Percentiles rank a stretch among this genome's conserved stretches.
phyloP scores from a whole-genome alignment of 1,284 basidiomycete genomes.

The Fomitopsis schrenkii region DNA sequence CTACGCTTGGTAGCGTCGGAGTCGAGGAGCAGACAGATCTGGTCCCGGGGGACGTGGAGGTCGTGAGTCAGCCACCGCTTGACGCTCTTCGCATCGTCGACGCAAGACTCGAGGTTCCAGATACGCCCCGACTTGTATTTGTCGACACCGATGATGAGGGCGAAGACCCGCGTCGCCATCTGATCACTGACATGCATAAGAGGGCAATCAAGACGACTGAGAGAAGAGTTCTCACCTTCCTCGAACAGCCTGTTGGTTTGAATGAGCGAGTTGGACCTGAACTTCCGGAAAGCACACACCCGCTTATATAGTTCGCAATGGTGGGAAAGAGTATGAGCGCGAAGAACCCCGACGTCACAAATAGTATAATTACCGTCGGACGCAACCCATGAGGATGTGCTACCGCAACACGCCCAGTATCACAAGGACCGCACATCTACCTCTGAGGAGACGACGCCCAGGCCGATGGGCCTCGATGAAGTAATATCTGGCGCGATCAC shows the following conservation, averaged over 20 bases:
- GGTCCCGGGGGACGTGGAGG: slow-evolving; percentile 52
- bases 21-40: slow-evolving; percentile 53
- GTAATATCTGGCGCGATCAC: not conserved
- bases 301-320: not conserved
- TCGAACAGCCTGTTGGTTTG: not conserved
- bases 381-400: not conserved
- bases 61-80: slow-evolving; percentile 50
- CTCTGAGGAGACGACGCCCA: not conserved
- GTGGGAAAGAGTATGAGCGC: not conserved
- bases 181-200: not conserved
- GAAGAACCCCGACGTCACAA: not conserved
- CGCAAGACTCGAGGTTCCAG: slow-evolving; percentile 61
- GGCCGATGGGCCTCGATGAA: not conserved
- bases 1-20: slow-evolving; percentile 52
- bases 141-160: slow-evolving; percentile 61
- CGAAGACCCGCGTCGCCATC: slow-evolving; percentile 51
- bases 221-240: not conserved
- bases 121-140: slow-evolving; percentile 58
- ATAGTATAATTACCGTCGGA: not conserved
- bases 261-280: not conserved
- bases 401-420: not conserved
- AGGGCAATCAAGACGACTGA: not conserved
- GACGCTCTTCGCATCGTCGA: slow-evolving; percentile 54
- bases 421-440: not conserved
- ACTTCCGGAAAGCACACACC: not conserved